Conservation (phyloP, 345 rosid species). For the Barbarea vulgaris region DNA sequence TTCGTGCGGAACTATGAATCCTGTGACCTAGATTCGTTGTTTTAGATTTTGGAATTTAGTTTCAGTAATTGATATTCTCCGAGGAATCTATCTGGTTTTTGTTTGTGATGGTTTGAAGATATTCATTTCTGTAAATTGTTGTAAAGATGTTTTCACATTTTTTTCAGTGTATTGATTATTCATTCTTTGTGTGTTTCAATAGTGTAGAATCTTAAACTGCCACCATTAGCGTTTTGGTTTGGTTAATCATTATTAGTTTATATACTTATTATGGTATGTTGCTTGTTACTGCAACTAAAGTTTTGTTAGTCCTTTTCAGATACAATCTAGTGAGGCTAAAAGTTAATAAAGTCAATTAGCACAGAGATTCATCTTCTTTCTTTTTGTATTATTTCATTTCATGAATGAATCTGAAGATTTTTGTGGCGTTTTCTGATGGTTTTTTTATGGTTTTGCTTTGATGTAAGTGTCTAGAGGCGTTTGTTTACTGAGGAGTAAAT, state of each 20-base stretch:
- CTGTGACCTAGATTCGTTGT: slow-evolving; percentile 19
- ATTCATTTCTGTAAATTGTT: slow-evolving; percentile 12
- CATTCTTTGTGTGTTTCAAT: neutral
- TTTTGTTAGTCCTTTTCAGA: slow-evolving; percentile 17
- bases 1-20: neutral
- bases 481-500: slow-evolving; percentile 3
- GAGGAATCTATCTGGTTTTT: too few species aligned
- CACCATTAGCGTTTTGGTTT: slow-evolving; percentile 23
- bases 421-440: neutral
- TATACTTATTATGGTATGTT: slow-evolving; percentile 35
- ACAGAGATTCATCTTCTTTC: neutral
- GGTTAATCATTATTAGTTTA: slow-evolving; percentile 24
- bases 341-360: neutral
- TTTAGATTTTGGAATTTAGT: slow-evolving; percentile 12
- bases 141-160: slow-evolving; percentile 4
- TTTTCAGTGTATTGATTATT: neutral
- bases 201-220: slow-evolving; percentile 11
- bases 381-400: neutral
- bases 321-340: neutral
- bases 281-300: slow-evolving; percentile 31
- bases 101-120: neutral
- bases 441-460: neutral
- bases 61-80: neutral
- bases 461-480: slow-evolving; percentile 16
- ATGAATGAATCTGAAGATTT: neutral